Percentiles rank a stretch among this genome's conserved stretches.
Conservation (phyloP, 2,329 filamentous ascomycete species). For the Aspergillus viridinutans region DNA sequence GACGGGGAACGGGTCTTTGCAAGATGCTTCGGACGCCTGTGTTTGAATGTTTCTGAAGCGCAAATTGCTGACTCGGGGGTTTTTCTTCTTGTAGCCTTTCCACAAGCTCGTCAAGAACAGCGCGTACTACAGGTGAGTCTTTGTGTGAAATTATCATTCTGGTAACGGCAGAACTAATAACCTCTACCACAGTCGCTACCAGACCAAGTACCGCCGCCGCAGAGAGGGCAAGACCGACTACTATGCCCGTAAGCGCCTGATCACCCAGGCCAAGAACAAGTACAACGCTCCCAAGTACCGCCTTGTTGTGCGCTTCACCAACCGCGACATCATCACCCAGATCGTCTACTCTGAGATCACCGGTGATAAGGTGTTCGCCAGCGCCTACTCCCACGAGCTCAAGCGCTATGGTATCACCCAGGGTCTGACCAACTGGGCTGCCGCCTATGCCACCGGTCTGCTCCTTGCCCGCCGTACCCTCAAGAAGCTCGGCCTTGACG, state of each 20-base stretch:
- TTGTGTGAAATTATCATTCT: neutral
- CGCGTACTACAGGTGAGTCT: constrained; percentile 92
- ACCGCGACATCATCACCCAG: constrained; percentile 98
- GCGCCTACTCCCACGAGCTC: constrained; percentile 96
- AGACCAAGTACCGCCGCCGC: constrained; percentile 99
- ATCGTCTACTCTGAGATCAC: constrained; percentile 94
- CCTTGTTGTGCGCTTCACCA: constrained; percentile 98
- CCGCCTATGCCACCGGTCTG: constrained; percentile 94
- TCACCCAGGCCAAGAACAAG: constrained; percentile 99
- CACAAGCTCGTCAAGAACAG: constrained; percentile 96
- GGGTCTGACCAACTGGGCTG: constrained; percentile 99
- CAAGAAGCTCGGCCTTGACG: constrained; percentile 92
- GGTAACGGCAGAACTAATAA: constrained; percentile 7
- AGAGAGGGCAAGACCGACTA: constrained; percentile 98
- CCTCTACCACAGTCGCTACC: constrained; percentile 69
- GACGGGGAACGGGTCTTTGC: constrained; percentile 65
- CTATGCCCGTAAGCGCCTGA: constrained; percentile 99
- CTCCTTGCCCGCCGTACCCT: constrained; percentile 94
- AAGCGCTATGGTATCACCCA: constrained; percentile 96
- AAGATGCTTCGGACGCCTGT: constrained; percentile 88
- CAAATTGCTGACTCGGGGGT: constrained; percentile 98
- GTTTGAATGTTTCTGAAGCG: constrained; percentile 74
- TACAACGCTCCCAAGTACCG: constrained; percentile 99
- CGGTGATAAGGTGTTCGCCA: constrained; percentile 92
- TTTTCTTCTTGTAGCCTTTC: constrained; percentile 63